Evolutionary conservation across 1,139 yeast genomes (phyloP), one percentile per base, ranked within the genome.

Genomic region (Meyerozyma carpophila): DNA sequence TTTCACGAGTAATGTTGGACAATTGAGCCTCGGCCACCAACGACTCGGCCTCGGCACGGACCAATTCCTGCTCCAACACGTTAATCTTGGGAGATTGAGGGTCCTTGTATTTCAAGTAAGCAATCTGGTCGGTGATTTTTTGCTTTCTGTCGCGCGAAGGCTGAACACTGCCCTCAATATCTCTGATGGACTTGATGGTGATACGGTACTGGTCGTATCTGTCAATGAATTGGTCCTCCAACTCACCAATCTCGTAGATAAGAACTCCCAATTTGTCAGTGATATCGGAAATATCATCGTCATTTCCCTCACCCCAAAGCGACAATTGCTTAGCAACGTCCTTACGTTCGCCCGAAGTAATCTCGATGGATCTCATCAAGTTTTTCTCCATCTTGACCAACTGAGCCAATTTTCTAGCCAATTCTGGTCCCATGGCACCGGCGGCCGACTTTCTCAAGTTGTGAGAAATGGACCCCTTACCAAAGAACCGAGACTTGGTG

Each of bases 11-110:
- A 57, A 86, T 85, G 67, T 86, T 86, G 43, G 91, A 83, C 62
- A 87, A 77, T 70, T 87, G 95, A 42, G 95, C 94, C 70, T 86
- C 95, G 43, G 95, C 95, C 59, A 87, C 95, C 56, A 86, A 75
- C 43, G 91, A 83, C 68, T 87, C 95, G 46, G 95, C 95, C 69
- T 87, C 95, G 40, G 94, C 94, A 70, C 95, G 79, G 47, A 87
- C 95, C 62, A 86, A 75, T 65, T 86, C 94, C 68, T 87, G 95
- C 69, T 87, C 95, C 63, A 85, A 77, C 48, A 85, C 87, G 51
- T 81, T 79, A 54, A 87, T 81, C 68, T 85, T 85, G 59, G 93
- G 86, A 37, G 90, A 82, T 64, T 82, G 86, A 43, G 94, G 93
- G 65, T 84, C 93, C 70, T 84, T 84, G 72, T 84, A 85, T 67